Base-by-base conservation (phyloP, 257 asterid species). In the Nicotiana benthamiana region DNA sequence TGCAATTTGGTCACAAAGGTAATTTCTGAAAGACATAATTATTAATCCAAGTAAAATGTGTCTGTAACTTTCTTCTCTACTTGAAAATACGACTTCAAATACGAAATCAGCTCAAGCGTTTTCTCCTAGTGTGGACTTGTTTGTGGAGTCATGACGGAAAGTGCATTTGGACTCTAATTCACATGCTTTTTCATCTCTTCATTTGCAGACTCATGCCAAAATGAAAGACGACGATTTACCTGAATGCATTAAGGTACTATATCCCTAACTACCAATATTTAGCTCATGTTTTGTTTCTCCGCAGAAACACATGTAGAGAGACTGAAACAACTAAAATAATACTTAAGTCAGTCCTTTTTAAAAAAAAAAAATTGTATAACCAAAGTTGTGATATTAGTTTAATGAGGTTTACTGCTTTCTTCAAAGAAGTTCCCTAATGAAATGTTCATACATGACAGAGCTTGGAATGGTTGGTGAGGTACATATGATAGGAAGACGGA, bases 401-500 rank as follows among this genome's bases (percentile, higher is more conserved):
- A 48, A 48, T 26, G 43, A 74, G 51, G 79, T 74, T 74, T 74
- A 7, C 40, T 46, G 24, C 26, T 74, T 46, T 74, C 26, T 5
- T 36, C 36, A 60, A 56, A 15, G 66, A 72, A 16, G 13, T 16
- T 51, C 26, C 67, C 75, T 77, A 40, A 77, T 66, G 64, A 28
- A 43, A 83, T 86, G 60, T 82, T 83, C 75, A 79, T 83, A 74
- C 80, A 81, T 84, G 82, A 78, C 97, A 96, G 99, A 94, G 95
- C 88, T 83, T 96, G 91, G 92, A 93, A 80, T 92, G 97, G 94
- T 81, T 92, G 91, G 89, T 85, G 94, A 89, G 86, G 87, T 93
- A 92, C 90, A 87, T 91, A 77, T 86, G 83, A 84, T 84, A 81
- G 77, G 77, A 66, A 61, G 65, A 75, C 15, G 75, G 66, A 75